A percentile compares a stretch with the other conserved stretches of the same genome.
Conservation (phyloP, 2,329 filamentous ascomycete species). For the Fusarium irregulare region DNA sequence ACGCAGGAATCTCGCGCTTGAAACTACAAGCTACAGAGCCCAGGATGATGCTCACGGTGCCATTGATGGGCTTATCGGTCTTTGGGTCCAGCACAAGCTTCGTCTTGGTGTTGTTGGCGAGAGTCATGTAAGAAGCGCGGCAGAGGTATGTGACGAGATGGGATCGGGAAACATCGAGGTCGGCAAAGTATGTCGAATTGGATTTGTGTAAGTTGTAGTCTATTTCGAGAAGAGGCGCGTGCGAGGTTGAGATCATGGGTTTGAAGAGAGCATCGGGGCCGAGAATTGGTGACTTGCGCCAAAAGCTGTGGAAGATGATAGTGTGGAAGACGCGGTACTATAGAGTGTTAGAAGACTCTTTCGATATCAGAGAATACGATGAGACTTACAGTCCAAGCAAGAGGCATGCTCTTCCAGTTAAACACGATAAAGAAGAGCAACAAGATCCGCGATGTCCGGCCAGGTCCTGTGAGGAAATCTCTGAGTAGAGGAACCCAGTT, state of each 20-base stretch:
- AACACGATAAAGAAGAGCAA: slow-evolving; percentile 66
- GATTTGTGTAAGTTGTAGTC: slow-evolving; percentile 90
- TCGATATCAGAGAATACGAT: not conserved
- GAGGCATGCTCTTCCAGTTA: slow-evolving; percentile 80
- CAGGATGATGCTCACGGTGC: slow-evolving; percentile 71
- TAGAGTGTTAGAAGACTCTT: not conserved
- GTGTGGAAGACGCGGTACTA: slow-evolving; percentile 70
- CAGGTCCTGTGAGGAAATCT: slow-evolving; percentile 65
- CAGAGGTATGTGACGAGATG: slow-evolving; percentile 80
- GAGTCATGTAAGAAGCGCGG: slow-evolving; percentile 65
- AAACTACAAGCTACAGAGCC: slow-evolving; percentile 81
- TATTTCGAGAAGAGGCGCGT: slow-evolving; percentile 78
- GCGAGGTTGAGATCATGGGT: slow-evolving; percentile 73
- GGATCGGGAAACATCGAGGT: slow-evolving; percentile 85
- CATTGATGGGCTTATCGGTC: slow-evolving; percentile 61
- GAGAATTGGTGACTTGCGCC: slow-evolving; percentile 61
- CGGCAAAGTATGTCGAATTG: slow-evolving; percentile 87
- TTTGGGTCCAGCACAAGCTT: slow-evolving; percentile 63
- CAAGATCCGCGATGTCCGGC: slow-evolving; percentile 63
- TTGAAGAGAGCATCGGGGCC: slow-evolving; percentile 76
- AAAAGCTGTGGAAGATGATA: slow-evolving; percentile 65
- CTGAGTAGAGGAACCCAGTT: slow-evolving; percentile 55
- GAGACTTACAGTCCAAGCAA: slow-evolving; percentile 78
- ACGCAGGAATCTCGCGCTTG: slow-evolving; percentile 77
- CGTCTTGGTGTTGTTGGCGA: slow-evolving; percentile 61